phyloP scores from a whole-genome alignment of 1,284 basidiomycete genomes.

The Moniliella sp. region DNA sequence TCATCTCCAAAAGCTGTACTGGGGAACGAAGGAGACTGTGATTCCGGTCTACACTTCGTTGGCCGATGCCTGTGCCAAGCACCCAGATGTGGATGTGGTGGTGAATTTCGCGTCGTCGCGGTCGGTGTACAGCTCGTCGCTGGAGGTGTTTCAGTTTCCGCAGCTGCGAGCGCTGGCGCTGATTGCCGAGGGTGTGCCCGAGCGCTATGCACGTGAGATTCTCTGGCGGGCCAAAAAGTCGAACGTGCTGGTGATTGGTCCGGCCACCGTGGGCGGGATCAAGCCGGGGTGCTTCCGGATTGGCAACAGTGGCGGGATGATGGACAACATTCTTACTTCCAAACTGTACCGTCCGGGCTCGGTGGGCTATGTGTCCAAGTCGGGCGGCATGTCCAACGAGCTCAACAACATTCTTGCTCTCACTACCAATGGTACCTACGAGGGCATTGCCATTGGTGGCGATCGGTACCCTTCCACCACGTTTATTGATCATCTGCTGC shows the following conservation, averaged over 20 bases:
- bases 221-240: conserved; percentile 67
- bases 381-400: conserved; percentile 99
- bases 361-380: conserved; percentile 96
- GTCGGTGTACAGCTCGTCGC: conserved; percentile 78
- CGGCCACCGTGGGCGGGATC: conserved; percentile 95
- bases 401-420: conserved; percentile 97
- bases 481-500: conserved; percentile 93
- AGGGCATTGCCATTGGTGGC: conserved; percentile 97
- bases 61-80: conserved; percentile 77
- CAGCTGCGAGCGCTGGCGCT: conserved; percentile 64
- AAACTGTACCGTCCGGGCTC: conserved; percentile 95
- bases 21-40: conserved; percentile 96
- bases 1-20: conserved; percentile 98
- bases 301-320: conserved; percentile 98
- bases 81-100: conserved; percentile 84
- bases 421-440: conserved; percentile 93
- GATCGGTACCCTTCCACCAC: conserved; percentile 95
- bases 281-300: conserved; percentile 99
- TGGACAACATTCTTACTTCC: conserved; percentile 97
- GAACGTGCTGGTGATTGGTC: conserved; percentile 82
- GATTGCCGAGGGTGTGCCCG: conserved; percentile 95
- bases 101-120: conserved; percentile 94
- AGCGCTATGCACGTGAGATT: conserved; percentile 87
- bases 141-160: conserved; percentile 59
- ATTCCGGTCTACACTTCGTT: conserved; percentile 88